A percentile compares a stretch with the other conserved stretches of the same genome.
Conservation (phyloP, 768 basidiomycete species). For the Suillus placidus region DNA sequence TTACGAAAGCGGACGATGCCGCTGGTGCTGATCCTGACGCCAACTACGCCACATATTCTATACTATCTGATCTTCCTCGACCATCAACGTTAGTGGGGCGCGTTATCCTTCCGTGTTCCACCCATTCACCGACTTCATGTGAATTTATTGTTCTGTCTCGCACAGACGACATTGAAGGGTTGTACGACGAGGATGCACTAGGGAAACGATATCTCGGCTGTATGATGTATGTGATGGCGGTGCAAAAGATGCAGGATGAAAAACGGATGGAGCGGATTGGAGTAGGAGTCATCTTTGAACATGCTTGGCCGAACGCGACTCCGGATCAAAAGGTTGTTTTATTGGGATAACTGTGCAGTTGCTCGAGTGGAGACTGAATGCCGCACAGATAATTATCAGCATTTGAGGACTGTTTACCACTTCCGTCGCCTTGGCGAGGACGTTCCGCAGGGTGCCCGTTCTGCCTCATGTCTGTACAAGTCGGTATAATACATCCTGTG, state of each 20-base stretch:
- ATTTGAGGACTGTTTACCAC: too few species aligned
- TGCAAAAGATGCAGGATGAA: constrained; percentile 9
- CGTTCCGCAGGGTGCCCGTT: too few species aligned
- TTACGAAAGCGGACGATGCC: constrained; percentile 5
- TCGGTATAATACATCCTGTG: too few species aligned
- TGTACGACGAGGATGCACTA: constrained; percentile 17
- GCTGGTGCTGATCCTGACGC: background rate
- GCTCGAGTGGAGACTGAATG: too few species aligned
- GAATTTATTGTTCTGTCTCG: constrained; percentile 26
- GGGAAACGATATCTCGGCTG: constrained; percentile 18
- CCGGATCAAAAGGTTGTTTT: background rate
- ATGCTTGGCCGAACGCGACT: constrained; percentile 16
- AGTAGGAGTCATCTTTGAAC: constrained; percentile 21
- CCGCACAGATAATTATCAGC: too few species aligned
- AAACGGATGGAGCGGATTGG: constrained; percentile 22
- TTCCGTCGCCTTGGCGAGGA: too few species aligned
- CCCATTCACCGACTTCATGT: constrained; percentile 15
- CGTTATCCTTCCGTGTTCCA: constrained; percentile 20
- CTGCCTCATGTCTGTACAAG: too few species aligned
- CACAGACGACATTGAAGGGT: background rate
- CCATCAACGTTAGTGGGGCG: constrained; percentile 13
- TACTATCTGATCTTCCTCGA: constrained; percentile 7
- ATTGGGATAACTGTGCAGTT: background rate
- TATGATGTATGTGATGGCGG: constrained; percentile 25
- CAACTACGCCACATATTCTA: constrained; percentile 17